A percentile compares a stretch with the other conserved stretches of the same genome.
phyloP scores from a whole-genome alignment of 2,329 filamentous ascomycete species.

The Botryotinia narcissicola region DNA sequence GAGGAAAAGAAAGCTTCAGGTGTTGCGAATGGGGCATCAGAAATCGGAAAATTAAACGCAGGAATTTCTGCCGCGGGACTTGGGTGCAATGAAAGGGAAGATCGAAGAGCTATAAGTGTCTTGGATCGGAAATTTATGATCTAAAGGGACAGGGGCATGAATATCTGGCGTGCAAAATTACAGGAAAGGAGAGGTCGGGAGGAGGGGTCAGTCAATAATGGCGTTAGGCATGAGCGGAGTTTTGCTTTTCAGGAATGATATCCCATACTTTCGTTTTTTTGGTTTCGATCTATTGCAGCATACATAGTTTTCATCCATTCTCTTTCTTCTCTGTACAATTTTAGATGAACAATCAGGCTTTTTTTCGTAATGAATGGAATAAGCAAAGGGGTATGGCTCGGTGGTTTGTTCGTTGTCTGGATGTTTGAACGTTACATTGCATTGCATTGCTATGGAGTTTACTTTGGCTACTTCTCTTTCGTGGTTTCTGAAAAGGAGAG shows the following conservation, averaged over 20 bases:
- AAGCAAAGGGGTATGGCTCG: not conserved
- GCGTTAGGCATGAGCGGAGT: conserved; percentile 11
- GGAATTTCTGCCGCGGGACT: conserved; percentile 6
- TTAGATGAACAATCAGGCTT: not conserved
- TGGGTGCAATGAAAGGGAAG: conserved; percentile 51
- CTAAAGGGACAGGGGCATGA: not conserved
- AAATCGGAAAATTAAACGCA: conserved; percentile 54
- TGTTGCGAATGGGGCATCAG: conserved; percentile 28
- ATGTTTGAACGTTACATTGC: not conserved
- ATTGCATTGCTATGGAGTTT: conserved; percentile 9
- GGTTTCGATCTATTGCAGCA: conserved; percentile 1
- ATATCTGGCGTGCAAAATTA: conserved; percentile 17
- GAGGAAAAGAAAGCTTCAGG: not conserved
- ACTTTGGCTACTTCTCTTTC: not conserved
- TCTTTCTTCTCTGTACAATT: conserved; percentile 5
- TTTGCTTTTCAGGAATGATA: conserved; percentile 18
- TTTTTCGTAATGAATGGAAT: not conserved
- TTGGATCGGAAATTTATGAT: conserved; percentile 57
- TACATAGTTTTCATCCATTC: not conserved
- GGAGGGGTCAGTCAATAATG: not conserved
- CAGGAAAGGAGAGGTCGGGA: not conserved
- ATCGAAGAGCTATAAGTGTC: conserved; percentile 63
- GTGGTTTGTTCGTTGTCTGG: not conserved
- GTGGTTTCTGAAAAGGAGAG: not conserved
- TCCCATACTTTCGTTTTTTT: conserved; percentile 19